Evolutionary conservation across 139 green algal genomes (phyloP).

Genomic region (Pseudopediastrum boryanum): DNA sequence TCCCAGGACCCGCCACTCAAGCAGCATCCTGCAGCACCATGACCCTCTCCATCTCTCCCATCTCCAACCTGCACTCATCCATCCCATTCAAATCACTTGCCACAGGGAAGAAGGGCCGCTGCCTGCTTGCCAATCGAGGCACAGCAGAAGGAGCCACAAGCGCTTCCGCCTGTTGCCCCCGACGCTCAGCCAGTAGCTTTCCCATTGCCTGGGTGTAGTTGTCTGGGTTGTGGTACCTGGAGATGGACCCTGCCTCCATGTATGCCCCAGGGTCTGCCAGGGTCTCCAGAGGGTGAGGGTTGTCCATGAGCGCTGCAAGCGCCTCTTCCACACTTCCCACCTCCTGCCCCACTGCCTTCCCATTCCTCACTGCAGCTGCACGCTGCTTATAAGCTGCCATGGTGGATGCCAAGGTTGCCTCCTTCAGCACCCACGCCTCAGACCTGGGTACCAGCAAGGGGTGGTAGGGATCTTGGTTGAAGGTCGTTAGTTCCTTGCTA

Average conservation of each 20-base stretch:
- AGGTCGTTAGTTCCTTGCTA: constrained; percentile 53
- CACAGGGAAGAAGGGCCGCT: constrained; percentile 33
- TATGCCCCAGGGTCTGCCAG: constrained; percentile 89
- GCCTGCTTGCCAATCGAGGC: background rate
- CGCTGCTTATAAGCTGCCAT: background rate
- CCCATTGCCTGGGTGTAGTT: constrained; percentile 74
- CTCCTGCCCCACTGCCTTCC: constrained; percentile 7
- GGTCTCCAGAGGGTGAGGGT: constrained; percentile 93
- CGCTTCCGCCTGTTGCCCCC: background rate
- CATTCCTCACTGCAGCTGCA: background rate
- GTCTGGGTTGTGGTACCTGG: constrained; percentile 95
- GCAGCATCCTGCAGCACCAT: no score
- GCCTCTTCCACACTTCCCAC: constrained; percentile 55
- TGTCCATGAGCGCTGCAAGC: constrained; percentile 85
- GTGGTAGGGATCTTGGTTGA: constrained; percentile 65
- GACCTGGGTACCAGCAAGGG: constrained; percentile 81
- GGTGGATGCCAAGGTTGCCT: constrained; percentile 7
- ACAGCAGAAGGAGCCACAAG: constrained; percentile 1
- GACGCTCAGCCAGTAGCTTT: constrained; percentile 3
- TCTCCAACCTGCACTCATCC: no score
- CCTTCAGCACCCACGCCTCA: constrained; percentile 72
- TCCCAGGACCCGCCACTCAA: no score
- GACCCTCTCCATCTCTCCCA: no score
- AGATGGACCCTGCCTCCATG: constrained; percentile 81
- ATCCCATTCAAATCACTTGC: no score